Evolutionary conservation across 2,329 filamentous ascomycete species (phyloP), one percentile per base, ranked within the genome.

Genomic region (Pleoardoris graminearum): DNA sequence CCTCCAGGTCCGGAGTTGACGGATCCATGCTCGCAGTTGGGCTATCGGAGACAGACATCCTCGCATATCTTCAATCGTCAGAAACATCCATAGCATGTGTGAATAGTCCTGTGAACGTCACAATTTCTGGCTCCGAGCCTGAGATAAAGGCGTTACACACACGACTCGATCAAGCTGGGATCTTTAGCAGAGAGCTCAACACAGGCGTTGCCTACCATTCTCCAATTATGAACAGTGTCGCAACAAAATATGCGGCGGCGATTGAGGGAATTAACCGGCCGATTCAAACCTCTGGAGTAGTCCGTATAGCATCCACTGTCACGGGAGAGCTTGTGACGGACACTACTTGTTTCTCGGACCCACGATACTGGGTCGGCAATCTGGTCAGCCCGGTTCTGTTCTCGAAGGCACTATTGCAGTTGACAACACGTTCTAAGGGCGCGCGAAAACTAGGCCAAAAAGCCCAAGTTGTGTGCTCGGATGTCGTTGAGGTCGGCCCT

Each of bases 131-230:
- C 0, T 71, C 76, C 50, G 41, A 48, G 0, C 63, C 69, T 47
- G 72, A 68, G 3, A 68, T 79, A 12, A 54, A 69, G 0, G 63
- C 70, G 43, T 51, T 69, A 0, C 64, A 70, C 12, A 49, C 59
- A 1, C 53, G 58, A 2, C 55, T 79, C 0, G 61, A 75, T 4
- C 65, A 69, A 4, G 60, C 72, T 19, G 57, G 66, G 6, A 69
- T 68, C 10, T 78, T 78, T 54, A 66, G 63, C 2, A 63, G 74
- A 1, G 50, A 61, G 12, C 67, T 80, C 3, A 68, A 70, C 47
- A 74, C 77, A 1, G 72, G 76, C 25, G 68, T 60, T 10, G 77
- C 77, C 0, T 80, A 79, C 43, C 77, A 79, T 48, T 76, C 74
- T 0, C 67, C 70, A 32, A 74, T 77, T 33, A 77, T 76, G 74